Conservation (phyloP, 352 stramenopile species). For the Phytopythium ostracodes region DNA sequence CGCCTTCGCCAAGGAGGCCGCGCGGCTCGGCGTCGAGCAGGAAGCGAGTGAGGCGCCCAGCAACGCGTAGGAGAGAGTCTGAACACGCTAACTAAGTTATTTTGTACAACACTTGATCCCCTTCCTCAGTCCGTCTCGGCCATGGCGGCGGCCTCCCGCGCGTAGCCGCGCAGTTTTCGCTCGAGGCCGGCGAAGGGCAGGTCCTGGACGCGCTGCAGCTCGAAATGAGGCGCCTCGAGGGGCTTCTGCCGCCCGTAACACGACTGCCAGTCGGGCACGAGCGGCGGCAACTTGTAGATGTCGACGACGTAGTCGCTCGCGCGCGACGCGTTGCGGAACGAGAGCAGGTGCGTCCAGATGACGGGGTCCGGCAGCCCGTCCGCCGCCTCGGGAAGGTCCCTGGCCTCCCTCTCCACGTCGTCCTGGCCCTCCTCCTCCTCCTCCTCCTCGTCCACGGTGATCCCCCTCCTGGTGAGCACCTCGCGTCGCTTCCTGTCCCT, state of each 20-base stretch:
- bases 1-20: constrained; percentile 16
- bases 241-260: constrained; percentile 45
- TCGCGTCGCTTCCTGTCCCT: neutral
- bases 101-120: neutral
- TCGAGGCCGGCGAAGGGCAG: constrained; percentile 27
- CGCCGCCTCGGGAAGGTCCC: constrained; percentile 5
- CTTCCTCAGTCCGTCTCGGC: neutral
- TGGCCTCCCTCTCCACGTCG: neutral
- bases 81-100: constrained; percentile 1
- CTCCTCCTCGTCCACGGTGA: neutral
- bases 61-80: neutral
- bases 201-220: constrained; percentile 16
- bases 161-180: constrained; percentile 20
- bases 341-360: constrained; percentile 68
- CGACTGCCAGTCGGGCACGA: constrained; percentile 40
- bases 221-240: constrained; percentile 27
- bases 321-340: constrained; percentile 37
- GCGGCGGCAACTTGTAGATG: constrained; percentile 30
- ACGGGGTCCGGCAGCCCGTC: constrained; percentile 35
- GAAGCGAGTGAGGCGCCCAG: no score
- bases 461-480: neutral
- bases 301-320: constrained; percentile 46
- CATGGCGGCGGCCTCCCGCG: constrained; percentile 16
- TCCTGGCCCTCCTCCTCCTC: neutral
- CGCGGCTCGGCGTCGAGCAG: neutral